Evolutionary conservation across 768 basidiomycete species (phyloP).

Genomic region (Leccinum uliginosum): DNA sequence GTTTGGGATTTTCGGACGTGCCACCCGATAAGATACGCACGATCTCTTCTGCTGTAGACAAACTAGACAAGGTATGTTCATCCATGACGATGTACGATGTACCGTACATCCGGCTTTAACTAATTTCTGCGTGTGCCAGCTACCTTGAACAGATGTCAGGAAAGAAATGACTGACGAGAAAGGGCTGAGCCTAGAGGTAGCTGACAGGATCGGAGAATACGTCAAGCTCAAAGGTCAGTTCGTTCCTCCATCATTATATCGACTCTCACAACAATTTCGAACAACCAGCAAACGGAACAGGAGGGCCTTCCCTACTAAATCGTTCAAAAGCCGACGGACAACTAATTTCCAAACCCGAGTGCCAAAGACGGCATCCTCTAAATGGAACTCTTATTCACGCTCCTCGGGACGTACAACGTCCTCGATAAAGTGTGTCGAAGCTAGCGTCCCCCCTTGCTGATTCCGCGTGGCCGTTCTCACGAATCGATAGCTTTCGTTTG

Average conservation of each 20-base stretch:
- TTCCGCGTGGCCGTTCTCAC: background rate
- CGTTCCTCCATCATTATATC: background rate
- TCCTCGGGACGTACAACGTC: slow-evolving; percentile 77
- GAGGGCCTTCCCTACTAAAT: slow-evolving; percentile 72
- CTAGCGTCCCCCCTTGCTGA: background rate
- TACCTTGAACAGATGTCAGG: slow-evolving; percentile 88
- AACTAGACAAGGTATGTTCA: slow-evolving; percentile 82
- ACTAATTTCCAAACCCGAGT: slow-evolving; percentile 60
- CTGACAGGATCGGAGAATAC: slow-evolving; percentile 95
- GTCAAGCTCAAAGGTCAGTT: slow-evolving; percentile 85
- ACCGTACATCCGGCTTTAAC: background rate
- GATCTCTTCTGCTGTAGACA: slow-evolving; percentile 96
- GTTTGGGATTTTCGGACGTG: slow-evolving; percentile 93
- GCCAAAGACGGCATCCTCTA: slow-evolving; percentile 84
- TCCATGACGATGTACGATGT: background rate
- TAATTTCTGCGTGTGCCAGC: slow-evolving; percentile 33
- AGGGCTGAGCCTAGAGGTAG: slow-evolving; percentile 71
- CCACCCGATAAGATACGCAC: slow-evolving; percentile 82
- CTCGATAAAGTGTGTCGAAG: slow-evolving; percentile 59
- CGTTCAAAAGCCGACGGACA: slow-evolving; percentile 58
- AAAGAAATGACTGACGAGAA: slow-evolving; percentile 98
- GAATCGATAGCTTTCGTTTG: slow-evolving; percentile 75
- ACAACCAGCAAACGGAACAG: slow-evolving; percentile 34
- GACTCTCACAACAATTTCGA: background rate
- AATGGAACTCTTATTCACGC: slow-evolving; percentile 80